phyloP scores from a whole-genome alignment of 2,329 filamentous ascomycete species.

The Epicoccum nigrum region DNA sequence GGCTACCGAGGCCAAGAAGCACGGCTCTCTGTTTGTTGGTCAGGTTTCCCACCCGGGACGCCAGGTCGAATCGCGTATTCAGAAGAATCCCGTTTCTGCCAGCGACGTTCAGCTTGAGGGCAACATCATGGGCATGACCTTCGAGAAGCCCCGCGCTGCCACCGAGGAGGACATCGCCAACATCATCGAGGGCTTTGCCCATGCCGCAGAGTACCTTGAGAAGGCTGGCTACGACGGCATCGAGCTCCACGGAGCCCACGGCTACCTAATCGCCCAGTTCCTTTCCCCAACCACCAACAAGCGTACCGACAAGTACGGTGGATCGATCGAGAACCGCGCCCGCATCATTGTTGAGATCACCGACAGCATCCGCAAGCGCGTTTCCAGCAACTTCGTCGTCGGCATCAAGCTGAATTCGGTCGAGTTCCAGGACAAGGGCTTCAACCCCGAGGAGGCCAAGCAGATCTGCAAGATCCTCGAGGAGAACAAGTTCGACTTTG shows the following conservation, averaged over 20 bases:
- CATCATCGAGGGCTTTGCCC: constrained; percentile 65
- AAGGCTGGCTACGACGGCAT: constrained; percentile 66
- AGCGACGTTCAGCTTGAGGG: constrained; percentile 50
- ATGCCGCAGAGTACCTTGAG: constrained; percentile 66
- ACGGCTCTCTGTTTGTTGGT: constrained; percentile 64
- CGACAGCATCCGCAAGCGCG: constrained; percentile 46
- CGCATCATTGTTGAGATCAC: constrained; percentile 51
- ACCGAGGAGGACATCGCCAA: constrained; percentile 61
- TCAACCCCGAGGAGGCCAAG: constrained; percentile 58
- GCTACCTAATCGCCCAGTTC: constrained; percentile 56
- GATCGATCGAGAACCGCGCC: constrained; percentile 51
- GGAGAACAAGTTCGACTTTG: constrained; percentile 59
- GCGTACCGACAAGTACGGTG: constrained; percentile 54
- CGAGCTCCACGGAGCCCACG: constrained; percentile 54
- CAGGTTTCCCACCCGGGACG: constrained; percentile 70
- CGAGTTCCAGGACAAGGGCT: constrained; percentile 61
- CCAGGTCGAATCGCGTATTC: constrained; percentile 55
- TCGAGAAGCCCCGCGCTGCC: constrained; percentile 61
- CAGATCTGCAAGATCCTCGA: constrained; percentile 58
- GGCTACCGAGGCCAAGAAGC: constrained; percentile 60
- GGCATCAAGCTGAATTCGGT: constrained; percentile 66
- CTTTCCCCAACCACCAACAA: constrained; percentile 51
- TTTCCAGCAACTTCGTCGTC: constrained; percentile 51
- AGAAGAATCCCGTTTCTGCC: constrained; percentile 59
- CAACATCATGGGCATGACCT: constrained; percentile 53